Evolutionary conservation across 177 flowering plant genomes (phyloP).

Genomic region (Vitis hybrid): DNA sequence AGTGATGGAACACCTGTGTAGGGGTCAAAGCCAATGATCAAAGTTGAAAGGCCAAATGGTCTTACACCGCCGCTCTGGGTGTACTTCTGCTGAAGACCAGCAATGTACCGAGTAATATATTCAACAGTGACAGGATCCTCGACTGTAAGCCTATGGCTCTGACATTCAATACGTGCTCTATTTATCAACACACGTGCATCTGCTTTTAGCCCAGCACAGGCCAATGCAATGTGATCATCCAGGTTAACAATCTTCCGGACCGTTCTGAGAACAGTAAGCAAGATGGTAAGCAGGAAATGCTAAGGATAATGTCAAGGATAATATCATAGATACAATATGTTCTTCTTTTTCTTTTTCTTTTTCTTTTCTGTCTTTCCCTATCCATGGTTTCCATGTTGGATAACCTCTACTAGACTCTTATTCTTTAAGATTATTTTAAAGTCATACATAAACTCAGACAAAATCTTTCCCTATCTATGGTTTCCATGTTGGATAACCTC

Average conservation of each 20-base stretch:
- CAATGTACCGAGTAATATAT: conserved; percentile 93
- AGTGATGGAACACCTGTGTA: conserved; percentile 80
- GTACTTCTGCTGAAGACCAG: conserved; percentile 97
- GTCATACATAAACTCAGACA: too few relatives aligned
- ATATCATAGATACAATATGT: too few relatives aligned
- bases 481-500: too few relatives aligned
- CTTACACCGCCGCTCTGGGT: conserved; percentile 99
- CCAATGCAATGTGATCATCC: conserved; percentile 90
- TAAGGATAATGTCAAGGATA: too few relatives aligned
- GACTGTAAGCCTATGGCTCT: conserved; percentile 90
- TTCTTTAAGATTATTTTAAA: too few relatives aligned
- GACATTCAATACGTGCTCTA: conserved; percentile 92
- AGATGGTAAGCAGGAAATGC: too few relatives aligned
- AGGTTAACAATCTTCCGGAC: conserved; percentile 87
- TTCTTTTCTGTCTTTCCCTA: too few relatives aligned
- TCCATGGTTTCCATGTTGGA: too few relatives aligned
- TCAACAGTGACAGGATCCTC: conserved; percentile 98
- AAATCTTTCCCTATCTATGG: too few relatives aligned
- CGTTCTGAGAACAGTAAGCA: conserved; percentile 45
- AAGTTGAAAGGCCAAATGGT: conserved; percentile 94
- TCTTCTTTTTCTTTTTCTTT: too few relatives aligned
- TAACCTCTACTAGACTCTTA: too few relatives aligned
- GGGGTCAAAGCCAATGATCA: conserved; percentile 96
- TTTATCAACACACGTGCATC: conserved; percentile 94
- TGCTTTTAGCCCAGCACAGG: conserved; percentile 97